A percentile compares a stretch with the other conserved stretches of the same genome.
These are phyloP conservation scores for Strobilomyces dryophilus DNA, from an alignment of 768 basidiomycete species.

Conservation along the genomic window DNA sequence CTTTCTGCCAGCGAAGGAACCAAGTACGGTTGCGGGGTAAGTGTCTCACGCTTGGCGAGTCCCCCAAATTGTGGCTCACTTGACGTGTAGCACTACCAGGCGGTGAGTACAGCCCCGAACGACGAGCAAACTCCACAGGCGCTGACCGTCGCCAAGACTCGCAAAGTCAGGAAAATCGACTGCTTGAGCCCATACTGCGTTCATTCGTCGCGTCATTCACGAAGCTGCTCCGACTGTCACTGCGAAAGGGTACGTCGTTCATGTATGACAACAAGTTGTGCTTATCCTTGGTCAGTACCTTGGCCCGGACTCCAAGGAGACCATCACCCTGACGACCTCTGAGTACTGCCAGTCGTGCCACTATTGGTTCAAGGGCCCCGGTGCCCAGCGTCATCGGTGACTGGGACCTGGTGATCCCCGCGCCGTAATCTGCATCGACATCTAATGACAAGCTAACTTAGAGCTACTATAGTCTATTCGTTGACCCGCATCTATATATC, in stretches of 20 bases:
- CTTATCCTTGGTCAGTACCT: constrained; percentile 40
- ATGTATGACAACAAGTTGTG: not conserved
- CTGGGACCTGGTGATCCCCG: not conserved
- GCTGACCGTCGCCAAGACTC: constrained; percentile 27
- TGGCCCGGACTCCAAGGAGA: constrained; percentile 68
- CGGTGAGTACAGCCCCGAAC: constrained; percentile 44
- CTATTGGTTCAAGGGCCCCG: constrained; percentile 50
- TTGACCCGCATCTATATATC: constrained; percentile 10
- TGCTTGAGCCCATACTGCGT: constrained; percentile 36
- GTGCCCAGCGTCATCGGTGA: constrained; percentile 38
- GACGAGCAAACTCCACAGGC: not conserved
- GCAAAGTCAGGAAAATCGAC: constrained; percentile 33
- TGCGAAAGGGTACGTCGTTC: constrained; percentile 41
- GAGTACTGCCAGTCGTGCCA: constrained; percentile 57
- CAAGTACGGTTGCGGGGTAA: constrained; percentile 66
- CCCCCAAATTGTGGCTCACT: not conserved
- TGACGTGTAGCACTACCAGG: constrained; percentile 56
- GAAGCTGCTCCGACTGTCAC: constrained; percentile 38
- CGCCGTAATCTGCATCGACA: constrained; percentile 9
- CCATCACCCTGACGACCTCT: constrained; percentile 44
- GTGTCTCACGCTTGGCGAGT: constrained; percentile 23
- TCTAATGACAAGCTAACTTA: constrained; percentile 28
- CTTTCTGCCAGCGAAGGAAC: constrained; percentile 58
- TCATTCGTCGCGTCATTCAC: constrained; percentile 37
- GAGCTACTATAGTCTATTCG: constrained; percentile 24